Base-by-base conservation (phyloP, 176 grass and related monocot species). In the Dendrocalamus sinicus region DNA sequence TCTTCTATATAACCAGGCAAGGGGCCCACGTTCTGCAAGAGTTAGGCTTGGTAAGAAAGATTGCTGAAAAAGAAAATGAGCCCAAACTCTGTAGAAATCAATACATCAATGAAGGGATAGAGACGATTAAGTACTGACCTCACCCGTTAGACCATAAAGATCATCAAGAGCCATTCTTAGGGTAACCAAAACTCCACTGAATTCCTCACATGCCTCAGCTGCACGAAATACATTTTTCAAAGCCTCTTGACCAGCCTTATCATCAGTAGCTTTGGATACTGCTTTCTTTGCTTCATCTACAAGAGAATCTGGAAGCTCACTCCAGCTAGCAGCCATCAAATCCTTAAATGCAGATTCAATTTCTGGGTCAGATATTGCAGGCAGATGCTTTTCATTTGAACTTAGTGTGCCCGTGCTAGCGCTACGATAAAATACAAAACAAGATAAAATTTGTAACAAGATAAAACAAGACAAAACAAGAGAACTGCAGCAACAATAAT, bases 151-250 rank as follows among this genome's bases (percentile, higher is more conserved):
- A n/a, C n/a, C n/a, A n/a, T n/a, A n/a, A n/a, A n/a, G n/a, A 98
- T 95, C 93, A 90, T 98, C 96, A 72, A 98, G 93, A 67, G 96
- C 90, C 93, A 96, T 91, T 89, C 96, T 94, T 63, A 98, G 86
- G 82, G 81, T 80, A 69, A 94, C 90, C 63, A 98, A 80, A 23
- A 85, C 75, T 48, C 96, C 91, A 62, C 90, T n/a, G 54, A 98
- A 98, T 84, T 98, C 90, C 74, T 90, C 93, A 37, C 91, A 96
- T 26, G 91, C 96, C 87, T 89, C 93, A 89, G 93, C 91, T 24
- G 93, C 96, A 89, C 86, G 5, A 68, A 98, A 91, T 59, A 96
- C 80, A 90, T 87, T 90, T 83, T 80, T 65, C 81, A 98, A 80
- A 83, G 83, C 88, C 84, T 94, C 90, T 88, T 98, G 88, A 61